Conservation (phyloP, 225 moss, liverwort and hornwort genomes). For the Asterella californica region DNA sequence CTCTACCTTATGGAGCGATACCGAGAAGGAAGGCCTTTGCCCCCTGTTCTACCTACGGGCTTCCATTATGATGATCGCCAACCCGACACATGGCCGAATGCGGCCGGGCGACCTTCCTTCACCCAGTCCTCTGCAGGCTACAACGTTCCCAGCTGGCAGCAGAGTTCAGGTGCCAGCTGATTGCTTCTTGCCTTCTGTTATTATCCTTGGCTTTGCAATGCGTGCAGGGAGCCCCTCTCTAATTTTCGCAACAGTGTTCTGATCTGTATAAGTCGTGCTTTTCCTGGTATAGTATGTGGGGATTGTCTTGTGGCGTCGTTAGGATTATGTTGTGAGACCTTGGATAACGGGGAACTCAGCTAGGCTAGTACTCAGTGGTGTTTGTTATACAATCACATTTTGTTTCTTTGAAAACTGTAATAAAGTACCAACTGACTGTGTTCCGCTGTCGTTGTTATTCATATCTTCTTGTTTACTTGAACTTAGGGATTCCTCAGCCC, state of each 20-base stretch:
- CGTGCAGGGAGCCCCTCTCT: neutral
- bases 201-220: neutral
- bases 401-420: neutral
- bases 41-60: slow-evolving; percentile 78
- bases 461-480: slow-evolving; percentile 16
- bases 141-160: slow-evolving; percentile 64
- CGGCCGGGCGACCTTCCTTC: slow-evolving; percentile 23
- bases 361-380: too few species aligned
- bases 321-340: neutral
- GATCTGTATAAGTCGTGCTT: neutral
- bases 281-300: too few species aligned
- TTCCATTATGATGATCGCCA: slow-evolving; percentile 71
- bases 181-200: neutral
- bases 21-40: slow-evolving; percentile 81
- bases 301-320: neutral
- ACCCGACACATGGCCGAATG: slow-evolving; percentile 24
- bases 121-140: slow-evolving; percentile 46
- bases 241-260: neutral
- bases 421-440: neutral
- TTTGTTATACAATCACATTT: neutral
- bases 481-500: slow-evolving; percentile 41
- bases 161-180: slow-evolving; percentile 48
- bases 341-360: neutral
- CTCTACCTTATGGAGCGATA: slow-evolving; percentile 96
- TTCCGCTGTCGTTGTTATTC: neutral